Base-by-base conservation (phyloP, 225 moss, liverwort and hornwort genomes). In the Marchantia paleacea region DNA sequence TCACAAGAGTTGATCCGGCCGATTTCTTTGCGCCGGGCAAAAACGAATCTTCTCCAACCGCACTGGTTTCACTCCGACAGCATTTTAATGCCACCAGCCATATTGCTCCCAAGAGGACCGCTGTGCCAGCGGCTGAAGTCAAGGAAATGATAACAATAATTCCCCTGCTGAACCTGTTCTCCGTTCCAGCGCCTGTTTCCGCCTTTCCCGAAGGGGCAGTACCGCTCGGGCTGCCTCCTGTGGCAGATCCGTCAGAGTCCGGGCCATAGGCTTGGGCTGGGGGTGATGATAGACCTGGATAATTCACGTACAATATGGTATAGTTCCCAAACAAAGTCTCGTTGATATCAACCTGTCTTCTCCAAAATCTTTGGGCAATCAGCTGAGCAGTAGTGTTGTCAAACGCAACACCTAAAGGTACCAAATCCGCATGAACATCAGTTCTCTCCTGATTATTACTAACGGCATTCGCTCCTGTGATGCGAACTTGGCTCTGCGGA, bases 331-430 rank as follows among this genome's bases (percentile, higher is more conserved):
- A 94, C 12, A 94, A 78, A 19, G 94, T 86, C 86, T 84, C 76
- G 70, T 94, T 92, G 80, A 94, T 84, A 26, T 83, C 82, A 67
- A 94, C 87, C 80, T 88, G 85, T 69, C 79, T 78, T 78, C 88
- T 87, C 91, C 90, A 91, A 81, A 94, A 88, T 55, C 94, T 91
- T 48, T 92, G 91, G 39, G 92, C 89, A 84, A 94, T 88, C 25
- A 94, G 90, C 78, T 94, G 78, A 4, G 86, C 91, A 54, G 87
- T 87, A 18, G 92, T 90, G 75, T 84, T 86, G 65, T 91, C 94
- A 78, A 94, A 94, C 64, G 85, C 83, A 57, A 82, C 75, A 79
- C 86, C 89, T 81, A 92, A 80, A 14, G 94, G 92, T 67, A 90
- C 89, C 79, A 94, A 81, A 63, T 86, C 83, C 48, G 86, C 91